Evolutionary conservation across 2,329 filamentous ascomycete genomes (phyloP), one percentile per base, ranked within the genome.

Genomic region (Venturia pyrina): DNA sequence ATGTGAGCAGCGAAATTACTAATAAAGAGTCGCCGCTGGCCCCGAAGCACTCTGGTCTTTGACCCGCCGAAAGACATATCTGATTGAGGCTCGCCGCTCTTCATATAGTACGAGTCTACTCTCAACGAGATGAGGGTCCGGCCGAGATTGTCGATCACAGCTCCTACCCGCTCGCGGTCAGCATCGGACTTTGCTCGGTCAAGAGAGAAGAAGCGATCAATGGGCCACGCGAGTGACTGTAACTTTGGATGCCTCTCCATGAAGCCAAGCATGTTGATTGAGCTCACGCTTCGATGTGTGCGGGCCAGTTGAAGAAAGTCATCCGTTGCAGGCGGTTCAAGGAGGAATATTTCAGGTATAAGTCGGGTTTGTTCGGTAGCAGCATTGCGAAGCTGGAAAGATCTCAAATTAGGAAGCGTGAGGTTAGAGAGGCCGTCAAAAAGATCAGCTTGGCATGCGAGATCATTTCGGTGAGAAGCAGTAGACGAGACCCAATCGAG

Each of bases 351-450:
- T 0, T 72, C 73, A 10, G 65, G 50, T 4, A 76, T 77, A 8
- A 80, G 67, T n/a, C 65, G 68, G 1, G 76, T 77, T 13, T 76
- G 71, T 0, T 70, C 62, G 13, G 76, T 71, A 1, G 79, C 76
- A 24, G 77, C 76, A 68, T 81, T 81, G 17, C 79, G 75, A 40
- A 80, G 68, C 64, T 81, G 79, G 37, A 81, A 78, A n/a, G 78
- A 73, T 37, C 76, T 71, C 10, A 81, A 69, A 63, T 77, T 71
- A 7, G 79, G 78, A 66, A 81, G 80, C 1, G 75, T 74, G 44
- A 78, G 70, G 7, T 63, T 64, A 65, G 76, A 74, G 10, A 80
- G 70, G 5, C 67, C 65, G 8, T 69, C 64, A 65, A 72, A 74
- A 63, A n/a, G 66, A 66, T 11, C 46, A 40, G 32, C 53, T 59